Base-by-base conservation (phyloP, 2,329 filamentous ascomycete genomes). In the Penicillium sp. region DNA sequence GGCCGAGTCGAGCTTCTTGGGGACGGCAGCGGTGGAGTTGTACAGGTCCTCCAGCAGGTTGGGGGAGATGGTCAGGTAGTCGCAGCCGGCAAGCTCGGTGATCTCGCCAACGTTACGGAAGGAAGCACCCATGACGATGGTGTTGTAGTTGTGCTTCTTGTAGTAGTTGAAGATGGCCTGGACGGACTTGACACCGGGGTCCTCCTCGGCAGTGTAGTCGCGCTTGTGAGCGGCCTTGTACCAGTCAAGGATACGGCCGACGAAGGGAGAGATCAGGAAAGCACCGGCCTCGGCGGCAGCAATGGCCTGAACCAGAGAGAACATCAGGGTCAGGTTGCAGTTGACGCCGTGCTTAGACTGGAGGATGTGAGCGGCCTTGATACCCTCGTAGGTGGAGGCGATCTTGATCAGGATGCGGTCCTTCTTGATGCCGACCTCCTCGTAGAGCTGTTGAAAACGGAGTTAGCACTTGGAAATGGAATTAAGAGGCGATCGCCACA, bases 71-170 rank as follows among this genome's bases (percentile, higher is more conserved):
- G 94, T 99, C 69, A 99, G 82, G 83, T 99, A 99, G 78, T 99
- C 94, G 75, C 92, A 96, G 72, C 94, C 94, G 73, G 92, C 92
- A 57, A 99, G 85, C 83, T 99, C 94, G 43, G 90, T 97, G 77
- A 99, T 95, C 82, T 99, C 94, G 70, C 94, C 94, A 59, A 80
- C 80, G 82, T 88, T 97, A 75, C 94, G 87, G 90, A 99, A 99
- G 36, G 92, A 96, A 65, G 94, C 94, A 71, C 94, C 94, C 94
- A 99, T 99, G 78, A 99, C 94, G 68, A 97, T 96, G 76, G 94
- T 99, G 69, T 95, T 96, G 87, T 99, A 96, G 76, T 89, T 90
- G 76, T 81, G 90, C 84, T 97, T 97, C 90, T 99, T 99, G 88
- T 99, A 99, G 89, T 99, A 99, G 85, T 99, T 94, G 86, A 88